Evolutionary conservation across 495 filamentous ascomycete species (phyloP).

Genomic region (Daldinia grandis): DNA sequence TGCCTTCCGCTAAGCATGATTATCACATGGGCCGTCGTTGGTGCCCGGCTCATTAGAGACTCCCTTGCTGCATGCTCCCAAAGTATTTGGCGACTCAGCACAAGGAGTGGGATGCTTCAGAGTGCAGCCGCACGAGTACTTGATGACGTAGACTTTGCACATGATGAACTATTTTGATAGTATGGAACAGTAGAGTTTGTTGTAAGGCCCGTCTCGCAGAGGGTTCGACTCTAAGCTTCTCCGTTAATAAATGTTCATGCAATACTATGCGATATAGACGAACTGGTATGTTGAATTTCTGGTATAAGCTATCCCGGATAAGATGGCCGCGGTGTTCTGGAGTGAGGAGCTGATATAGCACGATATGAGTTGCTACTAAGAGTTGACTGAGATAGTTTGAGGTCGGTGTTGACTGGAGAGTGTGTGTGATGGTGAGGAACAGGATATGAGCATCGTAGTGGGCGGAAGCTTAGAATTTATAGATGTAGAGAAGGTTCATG

Average conservation of each 20-base stretch:
- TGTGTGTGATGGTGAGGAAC: slow-evolving; percentile 31
- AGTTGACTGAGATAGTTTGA: slow-evolving; percentile 7
- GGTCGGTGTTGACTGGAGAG: slow-evolving; percentile 7
- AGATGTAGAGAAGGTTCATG: slow-evolving; percentile 9
- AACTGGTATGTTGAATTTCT: slow-evolving; percentile 8
- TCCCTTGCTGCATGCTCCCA: slow-evolving; percentile 22
- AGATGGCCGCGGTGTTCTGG: slow-evolving; percentile 3
- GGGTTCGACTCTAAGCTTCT: slow-evolving; percentile 8
- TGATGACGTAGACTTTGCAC: slow-evolving; percentile 31
- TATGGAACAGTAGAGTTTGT: background rate
- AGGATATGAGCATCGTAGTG: slow-evolving; percentile 24
- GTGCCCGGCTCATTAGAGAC: background rate
- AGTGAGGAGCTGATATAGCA: slow-evolving; percentile 1
- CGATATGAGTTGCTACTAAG: slow-evolving; percentile 1
- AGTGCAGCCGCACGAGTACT: slow-evolving; percentile 29
- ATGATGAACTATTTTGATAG: slow-evolving; percentile 14
- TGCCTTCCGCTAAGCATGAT: slow-evolving; percentile 21
- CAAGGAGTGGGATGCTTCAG: background rate
- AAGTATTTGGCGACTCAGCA: slow-evolving; percentile 31
- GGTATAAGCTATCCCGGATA: background rate
- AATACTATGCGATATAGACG: slow-evolving; percentile 3
- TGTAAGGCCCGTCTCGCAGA: background rate
- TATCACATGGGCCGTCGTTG: slow-evolving; percentile 25
- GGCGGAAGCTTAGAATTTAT: slow-evolving; percentile 32
- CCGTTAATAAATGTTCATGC: slow-evolving; percentile 5